Evolutionary conservation across 1,284 basidiomycete genomes (phyloP), one percentile per base, ranked within the genome.

Genomic region (Melampsora americana): DNA sequence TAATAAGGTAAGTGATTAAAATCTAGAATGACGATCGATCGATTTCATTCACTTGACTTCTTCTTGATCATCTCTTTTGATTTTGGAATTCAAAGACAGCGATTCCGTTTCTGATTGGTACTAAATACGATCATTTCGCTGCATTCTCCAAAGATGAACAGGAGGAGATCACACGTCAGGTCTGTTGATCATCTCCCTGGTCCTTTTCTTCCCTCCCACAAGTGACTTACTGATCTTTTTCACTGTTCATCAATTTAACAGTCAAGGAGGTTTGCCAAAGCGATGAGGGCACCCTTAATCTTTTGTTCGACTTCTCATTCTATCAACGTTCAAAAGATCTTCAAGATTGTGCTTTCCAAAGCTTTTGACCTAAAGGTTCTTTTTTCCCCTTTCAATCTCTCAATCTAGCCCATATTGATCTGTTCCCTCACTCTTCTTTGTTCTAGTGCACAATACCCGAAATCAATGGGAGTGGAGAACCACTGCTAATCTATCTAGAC

Each of bases 251-350:
- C 65, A 77, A 48, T 28, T 65, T 9, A 59, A 44, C 80, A 92
- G 90, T 93, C 94, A 53, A 93, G 95, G 83, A 89, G 95, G 79
- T 99, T 98, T 84, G 92, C 93, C 73, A 90, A 93, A 83, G 95
- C 95, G 65, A 99, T 98, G 95, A 94, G 96, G 82, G 94, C 95
- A 11, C 95, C 94, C 11, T 86, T 99, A 80, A 95, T 98, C 84
- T 99, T 98, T 85, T 98, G 94, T 85, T 97, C 94, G 61, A 98
- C 95, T 56, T 92, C 92, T 53, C 93, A 95, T 79, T 93, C 93
- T 77, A 96, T 98, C 86, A 98, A 99, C 83, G 95, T 99, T 70
- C 95, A 98, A 69, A 83, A 98, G 87, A 98, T 98, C 80, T 97
- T 97, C 89, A 96, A 97, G 86, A 94, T 95, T 83, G 91, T 94